These are phyloP conservation scores for Serendipita indica DNA, from an alignment of 768 basidiomycete species.

Conservation along the genomic window DNA sequence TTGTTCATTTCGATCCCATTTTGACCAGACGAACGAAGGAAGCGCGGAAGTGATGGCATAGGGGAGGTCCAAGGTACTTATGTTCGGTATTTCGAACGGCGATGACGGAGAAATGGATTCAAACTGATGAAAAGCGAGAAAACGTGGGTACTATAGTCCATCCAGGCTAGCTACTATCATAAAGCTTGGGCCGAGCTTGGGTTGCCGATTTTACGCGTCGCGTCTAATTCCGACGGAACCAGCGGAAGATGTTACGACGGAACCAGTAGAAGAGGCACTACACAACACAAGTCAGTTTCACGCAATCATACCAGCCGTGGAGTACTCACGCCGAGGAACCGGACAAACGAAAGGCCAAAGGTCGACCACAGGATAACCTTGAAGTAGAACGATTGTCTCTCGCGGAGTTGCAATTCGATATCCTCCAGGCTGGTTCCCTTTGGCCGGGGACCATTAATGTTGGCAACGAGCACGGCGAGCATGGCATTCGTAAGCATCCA, in stretches of 20 bases:
- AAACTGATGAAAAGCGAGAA: no score
- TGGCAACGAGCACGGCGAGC: constrained; percentile 55
- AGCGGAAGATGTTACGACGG: constrained; percentile 69
- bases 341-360: constrained; percentile 52
- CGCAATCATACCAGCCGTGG: background rate
- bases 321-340: constrained; percentile 49
- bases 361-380: constrained; percentile 67
- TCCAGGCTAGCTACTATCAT: no score
- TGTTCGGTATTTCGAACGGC: no score
- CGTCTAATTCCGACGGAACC: constrained; percentile 55
- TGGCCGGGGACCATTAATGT: constrained; percentile 46
- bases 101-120: no score
- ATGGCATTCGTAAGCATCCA: constrained; percentile 69
- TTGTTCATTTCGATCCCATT: background rate
- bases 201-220: no score
- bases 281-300: constrained; percentile 9
- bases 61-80: background rate
- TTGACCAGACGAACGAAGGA: background rate
- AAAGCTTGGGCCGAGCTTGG: no score
- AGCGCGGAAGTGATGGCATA: background rate
- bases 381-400: constrained; percentile 52
- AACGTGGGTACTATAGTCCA: no score
- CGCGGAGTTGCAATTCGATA: constrained; percentile 24
- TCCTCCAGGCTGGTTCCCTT: constrained; percentile 28
- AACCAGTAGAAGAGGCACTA: constrained; percentile 76